Evolutionary conservation across 345 rosid genomes (phyloP).

Genomic region (Salix koriyanagi): DNA sequence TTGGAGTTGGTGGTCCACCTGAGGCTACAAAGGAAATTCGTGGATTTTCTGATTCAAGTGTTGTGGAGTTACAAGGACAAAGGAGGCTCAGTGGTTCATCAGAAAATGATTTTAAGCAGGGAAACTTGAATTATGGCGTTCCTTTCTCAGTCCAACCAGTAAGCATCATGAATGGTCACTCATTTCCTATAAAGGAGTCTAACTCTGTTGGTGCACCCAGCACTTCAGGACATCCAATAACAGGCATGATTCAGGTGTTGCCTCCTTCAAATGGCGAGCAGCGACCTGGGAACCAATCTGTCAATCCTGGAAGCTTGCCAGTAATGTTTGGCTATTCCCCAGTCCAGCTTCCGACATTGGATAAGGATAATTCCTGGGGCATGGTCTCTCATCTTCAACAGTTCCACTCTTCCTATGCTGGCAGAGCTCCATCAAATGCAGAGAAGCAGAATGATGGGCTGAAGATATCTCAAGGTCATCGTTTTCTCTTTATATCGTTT

Average conservation of each 20-base stretch:
- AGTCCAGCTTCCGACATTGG: slow-evolving; percentile 75
- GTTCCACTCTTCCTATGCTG: slow-evolving; percentile 48
- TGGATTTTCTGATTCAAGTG: slow-evolving; percentile 42
- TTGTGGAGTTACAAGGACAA: slow-evolving; percentile 37
- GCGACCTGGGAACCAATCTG: slow-evolving; percentile 33
- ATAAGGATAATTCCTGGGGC: slow-evolving; percentile 77
- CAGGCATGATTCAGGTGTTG: slow-evolving; percentile 43
- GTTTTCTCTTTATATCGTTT: not conserved
- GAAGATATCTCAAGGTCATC: slow-evolving; percentile 39
- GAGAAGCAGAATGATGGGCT: slow-evolving; percentile 45
- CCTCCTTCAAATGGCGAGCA: slow-evolving; percentile 39
- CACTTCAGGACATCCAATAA: slow-evolving; percentile 41
- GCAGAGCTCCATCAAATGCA: slow-evolving; percentile 46
- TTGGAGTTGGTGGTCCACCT: slow-evolving; percentile 39
- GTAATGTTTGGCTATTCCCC: slow-evolving; percentile 71
- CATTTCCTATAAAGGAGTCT: slow-evolving; percentile 49
- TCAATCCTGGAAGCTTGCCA: slow-evolving; percentile 58
- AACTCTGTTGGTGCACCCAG: slow-evolving; percentile 40
- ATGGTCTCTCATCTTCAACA: slow-evolving; percentile 49
- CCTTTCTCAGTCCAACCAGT: slow-evolving; percentile 55
- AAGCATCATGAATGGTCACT: slow-evolving; percentile 40
- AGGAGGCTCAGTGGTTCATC: slow-evolving; percentile 40
- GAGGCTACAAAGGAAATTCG: slow-evolving; percentile 48
- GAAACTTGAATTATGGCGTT: slow-evolving; percentile 42
- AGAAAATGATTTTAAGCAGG: slow-evolving; percentile 50